Percentiles rank a stretch among this genome's conserved stretches.
These are phyloP conservation scores for Podaxis rugospora DNA, from an alignment of 768 basidiomycete genomes.

Conservation along the genomic window DNA sequence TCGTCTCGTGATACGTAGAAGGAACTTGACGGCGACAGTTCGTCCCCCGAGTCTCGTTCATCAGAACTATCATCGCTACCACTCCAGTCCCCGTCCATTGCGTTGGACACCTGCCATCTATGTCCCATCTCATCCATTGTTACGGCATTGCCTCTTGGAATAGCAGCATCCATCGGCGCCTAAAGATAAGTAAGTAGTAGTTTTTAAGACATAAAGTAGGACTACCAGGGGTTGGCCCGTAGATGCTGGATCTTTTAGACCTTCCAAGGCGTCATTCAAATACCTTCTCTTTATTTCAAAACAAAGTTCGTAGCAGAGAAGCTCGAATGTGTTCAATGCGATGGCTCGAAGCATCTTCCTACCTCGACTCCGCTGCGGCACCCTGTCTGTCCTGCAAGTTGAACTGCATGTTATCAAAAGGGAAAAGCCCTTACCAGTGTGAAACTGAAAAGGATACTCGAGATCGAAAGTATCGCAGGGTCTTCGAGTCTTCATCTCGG, in stretches of 20 bases:
- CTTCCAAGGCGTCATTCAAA: not conserved
- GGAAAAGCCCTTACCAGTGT: not conserved
- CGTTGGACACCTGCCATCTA: not conserved
- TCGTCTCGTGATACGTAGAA: not conserved
- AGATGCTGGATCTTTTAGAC: not conserved
- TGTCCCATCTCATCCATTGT: not conserved
- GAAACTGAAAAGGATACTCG: not conserved
- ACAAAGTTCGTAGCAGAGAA: constrained; percentile 7
- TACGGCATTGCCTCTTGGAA: not conserved
- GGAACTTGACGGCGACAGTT: not conserved
- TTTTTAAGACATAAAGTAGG: not conserved
- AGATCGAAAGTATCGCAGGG: not conserved
- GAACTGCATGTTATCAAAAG: not conserved
- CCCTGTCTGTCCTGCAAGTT: not conserved
- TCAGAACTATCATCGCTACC: not conserved
- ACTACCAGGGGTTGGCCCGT: not conserved
- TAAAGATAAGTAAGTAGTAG: not conserved
- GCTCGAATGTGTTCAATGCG: not conserved
- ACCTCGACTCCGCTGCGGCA: not conserved
- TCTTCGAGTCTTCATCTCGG: constrained; percentile 2
- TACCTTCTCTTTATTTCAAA: constrained; percentile 1
- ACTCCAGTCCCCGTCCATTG: not conserved
- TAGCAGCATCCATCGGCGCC: not conserved
- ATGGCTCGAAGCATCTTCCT: constrained; percentile 5
- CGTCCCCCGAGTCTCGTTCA: not conserved